A percentile compares a stretch with the other conserved stretches of the same genome.
Evolutionary conservation across 768 basidiomycete species (phyloP).

Genomic region (Podaxis mareebaensis): DNA sequence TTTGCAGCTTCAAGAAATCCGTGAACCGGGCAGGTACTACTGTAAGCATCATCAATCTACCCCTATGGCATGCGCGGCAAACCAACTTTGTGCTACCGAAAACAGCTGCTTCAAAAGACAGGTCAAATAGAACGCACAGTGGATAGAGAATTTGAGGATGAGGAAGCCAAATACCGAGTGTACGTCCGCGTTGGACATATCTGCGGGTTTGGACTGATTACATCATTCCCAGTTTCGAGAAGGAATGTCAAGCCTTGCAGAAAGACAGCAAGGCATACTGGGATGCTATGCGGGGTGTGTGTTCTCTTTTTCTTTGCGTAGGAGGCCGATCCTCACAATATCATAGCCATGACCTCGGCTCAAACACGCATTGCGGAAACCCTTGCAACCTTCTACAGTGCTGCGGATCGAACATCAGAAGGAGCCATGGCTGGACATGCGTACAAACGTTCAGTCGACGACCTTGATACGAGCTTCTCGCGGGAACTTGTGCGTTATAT

Average conservation of each 20-base stretch:
- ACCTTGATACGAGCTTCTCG: constrained; percentile 82
- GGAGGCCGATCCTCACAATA: background rate
- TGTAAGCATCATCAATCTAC: constrained; percentile 39
- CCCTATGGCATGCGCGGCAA: constrained; percentile 7
- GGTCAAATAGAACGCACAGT: constrained; percentile 97
- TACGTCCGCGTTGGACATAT: constrained; percentile 40
- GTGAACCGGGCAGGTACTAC: constrained; percentile 91
- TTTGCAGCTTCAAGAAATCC: constrained; percentile 84
- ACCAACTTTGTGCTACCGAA: constrained; percentile 18
- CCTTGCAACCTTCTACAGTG: constrained; percentile 87
- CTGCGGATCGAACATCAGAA: constrained; percentile 81
- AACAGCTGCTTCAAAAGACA: constrained; percentile 92
- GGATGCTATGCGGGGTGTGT: constrained; percentile 89
- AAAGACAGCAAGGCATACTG: constrained; percentile 95
- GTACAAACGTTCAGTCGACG: constrained; percentile 93
- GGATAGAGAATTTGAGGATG: constrained; percentile 90
- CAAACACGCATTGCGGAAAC: constrained; percentile 93
- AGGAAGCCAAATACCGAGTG: constrained; percentile 89
- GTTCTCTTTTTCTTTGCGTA: background rate
- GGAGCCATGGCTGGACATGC: constrained; percentile 97
- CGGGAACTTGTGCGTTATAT: constrained; percentile 74
- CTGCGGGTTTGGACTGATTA: constrained; percentile 1
- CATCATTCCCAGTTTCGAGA: constrained; percentile 74
- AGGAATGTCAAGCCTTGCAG: constrained; percentile 90
- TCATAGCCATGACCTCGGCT: constrained; percentile 89